Evolutionary conservation across 1,139 yeast genomes (phyloP), one percentile per base, ranked within the genome.

Genomic region (Geotrichum bryndzae): DNA sequence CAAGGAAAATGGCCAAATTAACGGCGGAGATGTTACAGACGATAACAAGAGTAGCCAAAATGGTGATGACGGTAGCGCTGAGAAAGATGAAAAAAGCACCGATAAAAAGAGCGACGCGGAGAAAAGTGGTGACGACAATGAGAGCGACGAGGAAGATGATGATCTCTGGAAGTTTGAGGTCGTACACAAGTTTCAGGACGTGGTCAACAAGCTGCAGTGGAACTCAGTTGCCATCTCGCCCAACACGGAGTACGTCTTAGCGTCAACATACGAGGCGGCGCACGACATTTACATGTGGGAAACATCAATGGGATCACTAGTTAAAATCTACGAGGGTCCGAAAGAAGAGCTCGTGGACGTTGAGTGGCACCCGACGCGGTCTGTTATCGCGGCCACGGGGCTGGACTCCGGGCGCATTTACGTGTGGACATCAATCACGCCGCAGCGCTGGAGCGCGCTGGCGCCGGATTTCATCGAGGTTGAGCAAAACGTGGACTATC

Each of bases 401-500:
- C 77, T 90, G 58, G 98, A 92, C 70, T 82, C 90, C 50, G 98
- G 98, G 0, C 80, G 84, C 33, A 82, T 92, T 1, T 91, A 90
- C 71, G 73, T 89, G 57, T 94, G 97, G 97, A 84, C 88, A 61
- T 83, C 90, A 22, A 84, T 83, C 54, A 84, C 89, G 51, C 96
- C 96, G 0, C 97, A 91, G 69, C 88, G 90, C 74, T 92, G 99
- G 99, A 88, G 96, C 73, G 96, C 97, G 0, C 79, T 92, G 67
- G 98, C 98, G 0, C 98, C 98, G 0, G 99, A 94, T 73, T 92
- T 94, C 72, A 96, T 88, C 60, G 98, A 92, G 72, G 86, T 92
- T 53, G 97, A 92, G 71, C 97, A 92, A 70, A 92, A 91, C 70
- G 87, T 90, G 15, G 91, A 89, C 64, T 92, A 92, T 73, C 84